A percentile compares a stretch with the other conserved stretches of the same genome.
These are phyloP conservation scores for Lactarius indigo DNA, from an alignment of 768 basidiomycete species.

Conservation along the genomic window DNA sequence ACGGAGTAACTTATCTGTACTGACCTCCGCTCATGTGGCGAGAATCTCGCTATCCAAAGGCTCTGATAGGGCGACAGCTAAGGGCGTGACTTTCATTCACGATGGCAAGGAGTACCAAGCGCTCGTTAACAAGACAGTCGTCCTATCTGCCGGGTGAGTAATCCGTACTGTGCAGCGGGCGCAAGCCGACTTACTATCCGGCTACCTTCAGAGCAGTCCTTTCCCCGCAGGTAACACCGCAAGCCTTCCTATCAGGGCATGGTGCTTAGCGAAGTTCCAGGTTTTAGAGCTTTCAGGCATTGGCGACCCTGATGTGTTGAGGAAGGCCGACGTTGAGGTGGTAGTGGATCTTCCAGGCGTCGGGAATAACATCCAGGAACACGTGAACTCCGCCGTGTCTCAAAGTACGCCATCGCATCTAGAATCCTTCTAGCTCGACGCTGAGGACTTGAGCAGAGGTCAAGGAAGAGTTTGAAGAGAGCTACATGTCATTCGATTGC, in stretches of 20 bases:
- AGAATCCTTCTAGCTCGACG: background rate
- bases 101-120: slow-evolving; percentile 12
- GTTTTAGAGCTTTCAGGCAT: slow-evolving; percentile 26
- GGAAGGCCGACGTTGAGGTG: slow-evolving; percentile 9
- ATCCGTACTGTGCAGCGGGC: background rate
- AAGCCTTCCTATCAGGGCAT: background rate
- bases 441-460: slow-evolving; percentile 11
- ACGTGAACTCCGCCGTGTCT: background rate
- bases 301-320: slow-evolving; percentile 16
- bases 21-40: slow-evolving; percentile 23
- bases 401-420: slow-evolving; percentile 13
- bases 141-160: slow-evolving; percentile 24
- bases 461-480: slow-evolving; percentile 12
- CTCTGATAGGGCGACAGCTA: background rate
- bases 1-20: slow-evolving; percentile 26
- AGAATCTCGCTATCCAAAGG: slow-evolving; percentile 11
- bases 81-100: slow-evolving; percentile 18
- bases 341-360: slow-evolving; percentile 18
- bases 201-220: slow-evolving; percentile 8
- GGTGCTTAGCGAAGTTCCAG: background rate
- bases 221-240: slow-evolving; percentile 17
- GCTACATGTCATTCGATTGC: slow-evolving; percentile 15
- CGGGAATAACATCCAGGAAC: slow-evolving; percentile 25
- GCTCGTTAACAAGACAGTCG: slow-evolving; percentile 16
- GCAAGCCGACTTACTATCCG: background rate